Evolutionary conservation across 2,329 filamentous ascomycete species (phyloP).

Genomic region (Paracamarosporium sp.): DNA sequence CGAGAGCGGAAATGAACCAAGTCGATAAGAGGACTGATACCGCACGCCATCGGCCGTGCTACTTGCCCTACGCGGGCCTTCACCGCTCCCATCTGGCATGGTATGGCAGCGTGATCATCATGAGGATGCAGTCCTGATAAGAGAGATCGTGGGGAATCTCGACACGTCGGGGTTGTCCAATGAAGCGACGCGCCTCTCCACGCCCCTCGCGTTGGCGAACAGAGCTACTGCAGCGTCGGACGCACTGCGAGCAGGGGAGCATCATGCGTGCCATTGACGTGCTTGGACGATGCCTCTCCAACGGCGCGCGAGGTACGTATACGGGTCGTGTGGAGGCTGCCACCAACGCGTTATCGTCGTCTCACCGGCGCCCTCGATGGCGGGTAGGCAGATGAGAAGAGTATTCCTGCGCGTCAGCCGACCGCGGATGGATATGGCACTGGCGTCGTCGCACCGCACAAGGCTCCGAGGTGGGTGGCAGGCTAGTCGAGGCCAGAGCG

Average conservation of each 20-base stretch:
- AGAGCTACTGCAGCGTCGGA: slow-evolving; percentile 17
- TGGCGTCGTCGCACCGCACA: neutral
- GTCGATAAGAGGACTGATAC: slow-evolving; percentile 11
- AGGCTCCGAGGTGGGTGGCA: neutral
- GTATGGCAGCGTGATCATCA: slow-evolving; percentile 19
- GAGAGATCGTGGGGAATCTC: slow-evolving; percentile 9
- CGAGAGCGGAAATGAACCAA: slow-evolving; percentile 11
- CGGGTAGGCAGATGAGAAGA: no score
- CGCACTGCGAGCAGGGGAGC: slow-evolving; percentile 2
- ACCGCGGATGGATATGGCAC: neutral
- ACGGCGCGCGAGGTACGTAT: neutral
- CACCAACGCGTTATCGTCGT: neutral
- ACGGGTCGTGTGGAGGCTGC: no score
- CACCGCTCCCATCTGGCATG: slow-evolving; percentile 20
- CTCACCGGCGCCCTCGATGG: neutral
- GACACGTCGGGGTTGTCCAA: slow-evolving; percentile 2
- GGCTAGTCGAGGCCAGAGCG: neutral
- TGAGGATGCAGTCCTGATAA: slow-evolving; percentile 9
- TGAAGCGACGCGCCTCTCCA: neutral
- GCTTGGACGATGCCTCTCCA: neutral
- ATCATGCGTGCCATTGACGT: neutral
- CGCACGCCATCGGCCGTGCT: slow-evolving; percentile 1
- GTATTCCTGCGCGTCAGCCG: neutral
- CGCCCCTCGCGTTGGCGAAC: slow-evolving; percentile 12
- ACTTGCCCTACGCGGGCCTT: slow-evolving; percentile 14